Conservation (phyloP, 495 filamentous ascomycete species). For the Aspergillus carlsbadensis region DNA sequence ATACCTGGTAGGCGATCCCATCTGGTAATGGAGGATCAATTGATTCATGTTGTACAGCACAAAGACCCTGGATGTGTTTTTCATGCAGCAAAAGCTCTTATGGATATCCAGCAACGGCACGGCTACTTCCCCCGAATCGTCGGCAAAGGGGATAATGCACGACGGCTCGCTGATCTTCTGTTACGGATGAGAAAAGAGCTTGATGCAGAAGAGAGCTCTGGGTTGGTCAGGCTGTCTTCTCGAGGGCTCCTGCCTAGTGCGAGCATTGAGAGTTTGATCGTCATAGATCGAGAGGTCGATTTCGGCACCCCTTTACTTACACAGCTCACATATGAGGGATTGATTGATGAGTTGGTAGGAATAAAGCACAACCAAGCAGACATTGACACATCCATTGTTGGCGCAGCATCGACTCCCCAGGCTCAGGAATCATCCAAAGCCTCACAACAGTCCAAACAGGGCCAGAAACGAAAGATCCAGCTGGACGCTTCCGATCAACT, state of each 20-base stretch:
- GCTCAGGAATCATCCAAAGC: conserved; percentile 54
- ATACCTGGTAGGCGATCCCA: conserved; percentile 61
- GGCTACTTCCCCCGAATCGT: conserved; percentile 94
- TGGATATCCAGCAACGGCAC: conserved; percentile 88
- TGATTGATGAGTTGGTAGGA: conserved; percentile 92
- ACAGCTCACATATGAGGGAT: conserved; percentile 93
- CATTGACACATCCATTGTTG: conserved; percentile 88
- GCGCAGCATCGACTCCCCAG: conserved; percentile 59
- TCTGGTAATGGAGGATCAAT: neutral
- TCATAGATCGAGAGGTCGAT: conserved; percentile 94
- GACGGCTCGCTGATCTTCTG: conserved; percentile 84
- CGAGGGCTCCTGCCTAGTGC: conserved; percentile 79
- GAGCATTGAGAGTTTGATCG: conserved; percentile 82
- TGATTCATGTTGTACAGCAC: conserved; percentile 42
- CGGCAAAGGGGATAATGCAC: conserved; percentile 93
- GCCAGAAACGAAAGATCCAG: conserved; percentile 85
- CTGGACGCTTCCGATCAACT: conserved; percentile 88
- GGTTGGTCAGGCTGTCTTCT: conserved; percentile 53
- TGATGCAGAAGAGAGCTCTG: conserved; percentile 72
- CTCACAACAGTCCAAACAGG: conserved; percentile 52
- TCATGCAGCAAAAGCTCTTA: conserved; percentile 85
- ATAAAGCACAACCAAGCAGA: conserved; percentile 87
- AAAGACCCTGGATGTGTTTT: conserved; percentile 92
- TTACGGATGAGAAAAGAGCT: conserved; percentile 89
- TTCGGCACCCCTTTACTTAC: conserved; percentile 88